Conservation (phyloP, 805 yeast genomes). For the Yamadazyma takamatsuzukensis region DNA sequence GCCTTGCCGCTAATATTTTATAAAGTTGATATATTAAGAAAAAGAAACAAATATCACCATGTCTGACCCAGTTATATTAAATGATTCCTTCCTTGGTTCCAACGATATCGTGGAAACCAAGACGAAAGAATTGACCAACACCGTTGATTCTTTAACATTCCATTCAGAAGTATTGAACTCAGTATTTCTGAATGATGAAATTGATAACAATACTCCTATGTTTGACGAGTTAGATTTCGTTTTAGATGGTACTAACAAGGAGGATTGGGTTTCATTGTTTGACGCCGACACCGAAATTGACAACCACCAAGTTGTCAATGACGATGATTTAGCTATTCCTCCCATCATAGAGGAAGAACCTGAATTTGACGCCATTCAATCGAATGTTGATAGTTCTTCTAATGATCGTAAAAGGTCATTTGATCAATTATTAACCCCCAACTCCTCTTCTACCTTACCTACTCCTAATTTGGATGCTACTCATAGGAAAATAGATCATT, state of each 20-base stretch:
- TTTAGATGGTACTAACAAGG: conserved; percentile 38
- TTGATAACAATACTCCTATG: conserved; percentile 51
- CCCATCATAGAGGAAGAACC: conserved; percentile 7
- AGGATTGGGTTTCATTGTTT: conserved; percentile 65
- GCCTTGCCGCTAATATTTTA: conserved; percentile 1
- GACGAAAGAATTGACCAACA: neutral
- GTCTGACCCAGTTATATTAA: conserved; percentile 14
- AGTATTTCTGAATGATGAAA: conserved; percentile 41
- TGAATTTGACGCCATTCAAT: conserved; percentile 3
- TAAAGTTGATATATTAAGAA: conserved; percentile 1
- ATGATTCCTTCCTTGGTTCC: conserved; percentile 14
- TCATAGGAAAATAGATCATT: conserved; percentile 47
- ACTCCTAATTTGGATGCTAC: conserved; percentile 28
- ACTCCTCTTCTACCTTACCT: conserved; percentile 26
- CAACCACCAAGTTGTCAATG: conserved; percentile 10
- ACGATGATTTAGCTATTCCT: conserved; percentile 17
- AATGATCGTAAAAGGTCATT: conserved; percentile 8
- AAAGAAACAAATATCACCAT: too few relatives aligned
- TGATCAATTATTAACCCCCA: conserved; percentile 27
- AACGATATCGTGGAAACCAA: conserved; percentile 1
- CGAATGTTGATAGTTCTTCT: neutral
- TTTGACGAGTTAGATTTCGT: conserved; percentile 52
- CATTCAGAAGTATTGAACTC: conserved; percentile 52
- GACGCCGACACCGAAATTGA: conserved; percentile 21
- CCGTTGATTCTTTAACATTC: conserved; percentile 47